These are phyloP conservation scores for Talaromyces thailandensis DNA, from an alignment of 495 filamentous ascomycete species.

Conservation along the genomic window DNA sequence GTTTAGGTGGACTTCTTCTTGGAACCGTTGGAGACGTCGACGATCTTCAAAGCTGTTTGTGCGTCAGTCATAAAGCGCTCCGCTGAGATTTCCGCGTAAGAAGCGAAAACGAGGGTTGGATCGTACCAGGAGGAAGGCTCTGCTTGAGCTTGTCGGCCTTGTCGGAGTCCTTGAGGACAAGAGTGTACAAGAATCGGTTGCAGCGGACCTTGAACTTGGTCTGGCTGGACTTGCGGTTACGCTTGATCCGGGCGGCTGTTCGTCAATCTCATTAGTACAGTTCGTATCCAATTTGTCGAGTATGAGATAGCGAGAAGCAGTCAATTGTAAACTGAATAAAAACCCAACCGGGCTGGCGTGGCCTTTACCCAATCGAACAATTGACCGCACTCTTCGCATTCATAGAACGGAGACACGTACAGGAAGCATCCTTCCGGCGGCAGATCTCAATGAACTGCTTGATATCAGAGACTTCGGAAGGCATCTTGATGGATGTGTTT, in stretches of 20 bases:
- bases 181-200: conserved; percentile 87
- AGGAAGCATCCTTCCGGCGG: conserved; percentile 95
- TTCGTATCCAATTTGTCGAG: conserved; percentile 17
- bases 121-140: conserved; percentile 88
- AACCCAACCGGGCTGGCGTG: neutral
- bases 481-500: conserved; percentile 56
- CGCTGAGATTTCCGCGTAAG: neutral
- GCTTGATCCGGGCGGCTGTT: conserved; percentile 93
- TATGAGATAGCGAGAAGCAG: neutral
- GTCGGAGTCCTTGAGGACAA: conserved; percentile 92
- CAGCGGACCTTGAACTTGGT: conserved; percentile 99
- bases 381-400: neutral
- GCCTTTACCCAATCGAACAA: neutral
- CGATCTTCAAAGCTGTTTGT: conserved; percentile 58
- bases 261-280: conserved; percentile 15
- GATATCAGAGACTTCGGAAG: conserved; percentile 96
- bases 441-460: conserved; percentile 99
- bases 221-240: conserved; percentile 74
- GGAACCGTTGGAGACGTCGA: conserved; percentile 69
- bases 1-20: conserved; percentile 41
- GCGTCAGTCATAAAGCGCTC: neutral
- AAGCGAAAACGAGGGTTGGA: neutral
- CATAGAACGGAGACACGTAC: conserved; percentile 43
- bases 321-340: neutral
- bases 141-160: conserved; percentile 99